phyloP scores from a whole-genome alignment of 2,329 filamentous ascomycete genomes.

The Cladophialophora carrionii region DNA sequence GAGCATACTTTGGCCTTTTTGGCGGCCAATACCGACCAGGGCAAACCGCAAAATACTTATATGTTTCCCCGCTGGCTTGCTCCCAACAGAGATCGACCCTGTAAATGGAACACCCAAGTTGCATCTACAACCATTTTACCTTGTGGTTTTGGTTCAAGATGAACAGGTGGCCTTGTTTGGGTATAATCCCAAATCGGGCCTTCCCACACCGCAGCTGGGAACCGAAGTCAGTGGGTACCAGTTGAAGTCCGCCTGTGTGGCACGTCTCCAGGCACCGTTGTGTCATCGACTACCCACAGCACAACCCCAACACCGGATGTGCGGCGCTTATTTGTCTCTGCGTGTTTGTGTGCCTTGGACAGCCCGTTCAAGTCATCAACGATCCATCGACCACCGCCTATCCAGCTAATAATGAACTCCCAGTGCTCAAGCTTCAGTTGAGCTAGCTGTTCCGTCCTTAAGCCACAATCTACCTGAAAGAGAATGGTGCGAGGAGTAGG shows the following conservation, averaged over 20 bases:
- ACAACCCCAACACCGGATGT: not conserved
- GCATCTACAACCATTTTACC: not conserved
- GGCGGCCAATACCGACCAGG: not conserved
- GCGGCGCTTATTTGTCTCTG: conserved; percentile 1
- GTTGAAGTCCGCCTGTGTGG: conserved; percentile 1
- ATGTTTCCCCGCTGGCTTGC: not conserved
- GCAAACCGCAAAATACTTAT: not conserved
- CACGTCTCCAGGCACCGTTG: not conserved
- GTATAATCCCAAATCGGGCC: not conserved
- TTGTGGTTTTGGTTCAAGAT: not conserved
- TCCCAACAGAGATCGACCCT: too few species aligned
- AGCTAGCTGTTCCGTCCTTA: conserved; percentile 4
- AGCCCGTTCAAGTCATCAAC: not conserved
- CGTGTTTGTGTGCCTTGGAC: not conserved
- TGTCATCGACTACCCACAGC: not conserved
- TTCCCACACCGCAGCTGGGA: not conserved
- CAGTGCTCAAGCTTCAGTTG: not conserved
- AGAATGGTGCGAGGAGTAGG: conserved; percentile 4
- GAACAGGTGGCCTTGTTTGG: not conserved
- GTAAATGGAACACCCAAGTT: too few species aligned
- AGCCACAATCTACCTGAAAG: conserved; percentile 24
- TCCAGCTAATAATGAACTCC: not conserved
- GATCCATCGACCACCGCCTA: not conserved
- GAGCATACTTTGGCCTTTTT: not conserved
- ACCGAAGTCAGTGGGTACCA: not conserved